A percentile compares a stretch with the other conserved stretches of the same genome.
phyloP scores from a whole-genome alignment of 2,329 filamentous ascomycete species.

The Sclerotinia subarctica region DNA sequence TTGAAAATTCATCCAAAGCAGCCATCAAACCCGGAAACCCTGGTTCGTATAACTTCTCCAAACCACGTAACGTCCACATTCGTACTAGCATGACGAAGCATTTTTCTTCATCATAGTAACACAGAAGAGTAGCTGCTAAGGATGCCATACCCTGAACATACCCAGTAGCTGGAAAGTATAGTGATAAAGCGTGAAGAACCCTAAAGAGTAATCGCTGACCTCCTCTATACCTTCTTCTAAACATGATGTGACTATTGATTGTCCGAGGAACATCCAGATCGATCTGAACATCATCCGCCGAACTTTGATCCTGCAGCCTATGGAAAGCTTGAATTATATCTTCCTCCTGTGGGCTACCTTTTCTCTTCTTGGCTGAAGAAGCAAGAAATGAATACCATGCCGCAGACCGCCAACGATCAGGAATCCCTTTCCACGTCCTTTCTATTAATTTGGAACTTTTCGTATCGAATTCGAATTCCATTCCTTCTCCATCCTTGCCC shows the following conservation, averaged over 20 bases:
- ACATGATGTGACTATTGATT: constrained; percentile 96
- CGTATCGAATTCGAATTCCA: constrained; percentile 75
- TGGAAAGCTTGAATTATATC: constrained; percentile 71
- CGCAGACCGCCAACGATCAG: constrained; percentile 87
- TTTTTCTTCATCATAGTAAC: constrained; percentile 94
- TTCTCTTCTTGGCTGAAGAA: constrained; percentile 65
- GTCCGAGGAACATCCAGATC: constrained; percentile 95
- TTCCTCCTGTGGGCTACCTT: constrained; percentile 62
- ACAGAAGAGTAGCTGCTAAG: constrained; percentile 84
- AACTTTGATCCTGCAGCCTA: constrained; percentile 68
- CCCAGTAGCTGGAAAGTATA: constrained; percentile 87
- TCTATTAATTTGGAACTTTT: constrained; percentile 81
- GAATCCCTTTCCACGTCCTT: constrained; percentile 96
- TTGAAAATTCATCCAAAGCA: constrained; percentile 80
- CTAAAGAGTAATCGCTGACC: constrained; percentile 90
- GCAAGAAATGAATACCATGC: constrained; percentile 94
- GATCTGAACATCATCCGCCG: constrained; percentile 92
- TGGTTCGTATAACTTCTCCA: constrained; percentile 78
- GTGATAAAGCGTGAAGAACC: constrained; percentile 83
- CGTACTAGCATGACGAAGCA: constrained; percentile 96
- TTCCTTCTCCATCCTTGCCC: constrained; percentile 53
- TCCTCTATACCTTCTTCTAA: constrained; percentile 83
- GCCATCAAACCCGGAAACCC: constrained; percentile 86
- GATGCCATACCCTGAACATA: constrained; percentile 99
- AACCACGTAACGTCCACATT: constrained; percentile 82